Conservation (phyloP, 1,139 yeast genomes). For the Yamadazyma friedrichii region DNA sequence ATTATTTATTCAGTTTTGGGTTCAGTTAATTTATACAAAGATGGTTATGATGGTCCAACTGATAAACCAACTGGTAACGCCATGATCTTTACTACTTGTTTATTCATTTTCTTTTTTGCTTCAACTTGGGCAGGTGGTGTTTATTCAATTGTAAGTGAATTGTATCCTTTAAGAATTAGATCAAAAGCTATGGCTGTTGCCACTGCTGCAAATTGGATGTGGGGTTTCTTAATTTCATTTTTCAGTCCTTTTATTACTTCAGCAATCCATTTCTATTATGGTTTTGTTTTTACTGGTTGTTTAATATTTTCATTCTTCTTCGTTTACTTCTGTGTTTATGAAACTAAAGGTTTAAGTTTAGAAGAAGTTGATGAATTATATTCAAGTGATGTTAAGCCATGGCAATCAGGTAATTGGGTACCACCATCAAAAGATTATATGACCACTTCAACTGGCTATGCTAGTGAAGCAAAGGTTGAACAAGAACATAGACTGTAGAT, state of each 20-base stretch:
- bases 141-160: slow-evolving; percentile 75
- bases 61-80: slow-evolving; percentile 58
- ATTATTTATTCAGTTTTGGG: slow-evolving; percentile 61
- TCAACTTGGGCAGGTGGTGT: slow-evolving; percentile 85
- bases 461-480: slow-evolving; percentile 27
- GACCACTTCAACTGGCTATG: slow-evolving; percentile 32
- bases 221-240: slow-evolving; percentile 74
- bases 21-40: slow-evolving; percentile 54
- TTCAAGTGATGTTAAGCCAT: slow-evolving; percentile 40
- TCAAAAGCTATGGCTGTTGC: slow-evolving; percentile 79
- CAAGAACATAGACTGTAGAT: slow-evolving; percentile 16
- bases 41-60: slow-evolving; percentile 36
- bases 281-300: slow-evolving; percentile 75
- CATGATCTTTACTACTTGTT: slow-evolving; percentile 72
- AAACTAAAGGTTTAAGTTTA: slow-evolving; percentile 64
- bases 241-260: slow-evolving; percentile 68
- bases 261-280: slow-evolving; percentile 50
- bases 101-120: slow-evolving; percentile 79
- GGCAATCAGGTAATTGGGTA: slow-evolving; percentile 45
- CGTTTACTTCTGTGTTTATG: slow-evolving; percentile 58
- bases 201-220: slow-evolving; percentile 74
- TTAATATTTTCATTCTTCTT: slow-evolving; percentile 53
- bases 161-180: slow-evolving; percentile 75
- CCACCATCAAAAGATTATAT: slow-evolving; percentile 35
- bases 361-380: slow-evolving; percentile 72